Percentiles rank a stretch among this genome's conserved stretches.
phyloP scores from a whole-genome alignment of 148 eudicot species.

The Amaranthus hypochondriacus region DNA sequence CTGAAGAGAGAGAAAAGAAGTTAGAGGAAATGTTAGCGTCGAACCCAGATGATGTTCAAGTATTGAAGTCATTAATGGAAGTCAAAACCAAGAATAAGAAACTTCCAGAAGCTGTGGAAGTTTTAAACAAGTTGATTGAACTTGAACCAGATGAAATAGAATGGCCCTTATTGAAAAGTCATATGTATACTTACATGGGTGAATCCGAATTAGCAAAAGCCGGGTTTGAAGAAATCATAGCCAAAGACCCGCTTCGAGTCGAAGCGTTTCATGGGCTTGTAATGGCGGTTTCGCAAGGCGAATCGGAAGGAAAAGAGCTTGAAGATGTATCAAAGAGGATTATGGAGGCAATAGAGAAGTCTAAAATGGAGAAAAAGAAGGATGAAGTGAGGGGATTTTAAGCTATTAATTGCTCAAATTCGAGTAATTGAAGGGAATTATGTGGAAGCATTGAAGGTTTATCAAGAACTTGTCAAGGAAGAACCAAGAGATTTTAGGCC shows the following conservation, averaged over 20 bases:
- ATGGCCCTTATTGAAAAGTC: conserved; percentile 59
- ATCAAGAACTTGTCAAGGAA: conserved; percentile 72
- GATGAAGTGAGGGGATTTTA: conserved; percentile 71
- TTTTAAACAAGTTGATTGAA: conserved; percentile 43
- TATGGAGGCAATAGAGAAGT: conserved; percentile 42
- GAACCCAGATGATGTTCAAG: conserved; percentile 37
- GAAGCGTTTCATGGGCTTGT: conserved; percentile 83
- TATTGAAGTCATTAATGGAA: conserved; percentile 54
- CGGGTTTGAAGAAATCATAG: conserved; percentile 52
- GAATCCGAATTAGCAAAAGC: conserved; percentile 46
- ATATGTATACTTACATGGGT: conserved; percentile 48
- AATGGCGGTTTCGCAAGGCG: conserved; percentile 53
- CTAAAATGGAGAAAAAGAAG: conserved; percentile 53
- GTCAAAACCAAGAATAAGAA: conserved; percentile 45
- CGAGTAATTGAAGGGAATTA: conserved; percentile 62
- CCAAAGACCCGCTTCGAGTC: conserved; percentile 52
- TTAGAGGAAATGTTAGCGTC: conserved; percentile 31
- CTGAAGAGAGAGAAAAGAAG: conserved; percentile 37
- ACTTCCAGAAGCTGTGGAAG: conserved; percentile 45
- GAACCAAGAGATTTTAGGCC: conserved; percentile 89
- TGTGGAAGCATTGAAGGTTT: conserved; percentile 66
- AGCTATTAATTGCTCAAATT: conserved; percentile 73
- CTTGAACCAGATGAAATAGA: conserved; percentile 62
- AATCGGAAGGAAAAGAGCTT: conserved; percentile 30
- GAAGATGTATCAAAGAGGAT: conserved; percentile 41